A percentile compares a stretch with the other conserved stretches of the same genome.
phyloP scores from a whole-genome alignment of 164 flowering plant genomes.

The Vitis rupestris region DNA sequence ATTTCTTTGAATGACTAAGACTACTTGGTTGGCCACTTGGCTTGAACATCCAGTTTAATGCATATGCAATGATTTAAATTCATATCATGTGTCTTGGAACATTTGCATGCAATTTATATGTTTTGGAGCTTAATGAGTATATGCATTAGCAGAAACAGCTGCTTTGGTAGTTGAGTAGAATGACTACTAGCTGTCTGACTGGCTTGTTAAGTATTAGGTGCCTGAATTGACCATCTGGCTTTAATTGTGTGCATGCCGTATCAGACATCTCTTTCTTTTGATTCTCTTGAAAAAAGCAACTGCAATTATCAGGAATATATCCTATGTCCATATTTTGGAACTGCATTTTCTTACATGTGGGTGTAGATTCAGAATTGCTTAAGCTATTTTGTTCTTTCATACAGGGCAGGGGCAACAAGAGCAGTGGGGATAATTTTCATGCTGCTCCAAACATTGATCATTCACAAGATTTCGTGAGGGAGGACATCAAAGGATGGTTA shows the following conservation, averaged over 20 bases:
- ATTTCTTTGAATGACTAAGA: background rate
- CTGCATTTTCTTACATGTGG: background rate
- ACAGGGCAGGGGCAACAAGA: conserved; percentile 97
- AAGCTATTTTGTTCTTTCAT: conserved; percentile 3
- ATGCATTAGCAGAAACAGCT: no score
- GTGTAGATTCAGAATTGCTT: background rate
- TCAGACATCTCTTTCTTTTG: background rate
- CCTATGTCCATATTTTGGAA: no score
- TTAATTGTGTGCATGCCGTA: no score
- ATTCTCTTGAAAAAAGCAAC: background rate
- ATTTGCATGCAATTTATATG: background rate
- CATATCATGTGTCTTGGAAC: no score
- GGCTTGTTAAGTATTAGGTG: no score
- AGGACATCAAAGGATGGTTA: conserved; percentile 89
- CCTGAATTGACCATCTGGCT: no score
- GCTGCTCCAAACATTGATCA: conserved; percentile 99
- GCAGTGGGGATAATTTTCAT: conserved; percentile 97
- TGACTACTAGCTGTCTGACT: no score
- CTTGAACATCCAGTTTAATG: background rate
- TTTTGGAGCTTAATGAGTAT: background rate
- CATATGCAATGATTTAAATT: background rate
- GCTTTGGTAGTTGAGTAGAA: no score
- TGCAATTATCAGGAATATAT: background rate
- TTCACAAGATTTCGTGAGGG: conserved; percentile 97
- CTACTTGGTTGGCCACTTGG: background rate